Conservation (phyloP, 2,329 filamentous ascomycete species). For the Cladophialophora exuberans region DNA sequence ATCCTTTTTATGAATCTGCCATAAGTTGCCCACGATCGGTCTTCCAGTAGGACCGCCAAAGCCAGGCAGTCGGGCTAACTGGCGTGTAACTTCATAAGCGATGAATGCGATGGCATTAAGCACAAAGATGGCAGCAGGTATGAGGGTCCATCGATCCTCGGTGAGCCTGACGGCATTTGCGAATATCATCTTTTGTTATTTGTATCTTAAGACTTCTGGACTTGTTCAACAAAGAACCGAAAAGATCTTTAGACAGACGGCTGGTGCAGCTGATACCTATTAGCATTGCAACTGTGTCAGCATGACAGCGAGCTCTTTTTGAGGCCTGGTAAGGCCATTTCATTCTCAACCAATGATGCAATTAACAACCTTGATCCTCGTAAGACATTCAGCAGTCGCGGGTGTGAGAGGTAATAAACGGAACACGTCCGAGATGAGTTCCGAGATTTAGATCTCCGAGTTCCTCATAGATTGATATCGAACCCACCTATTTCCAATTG, state of each 20-base stretch:
- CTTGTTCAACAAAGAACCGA: neutral
- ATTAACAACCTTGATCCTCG: neutral
- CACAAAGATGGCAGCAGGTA: neutral
- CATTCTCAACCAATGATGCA: neutral
- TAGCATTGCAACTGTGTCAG: too few species aligned
- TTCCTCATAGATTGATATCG: neutral
- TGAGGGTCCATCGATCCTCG: neutral
- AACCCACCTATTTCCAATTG: too few species aligned
- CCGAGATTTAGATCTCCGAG: neutral
- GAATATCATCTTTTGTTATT: neutral
- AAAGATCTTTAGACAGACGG: too few species aligned
- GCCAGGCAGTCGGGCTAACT: conserved; percentile 47
- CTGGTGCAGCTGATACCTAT: too few species aligned
- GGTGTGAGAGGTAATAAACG: too few species aligned
- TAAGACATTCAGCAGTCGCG: too few species aligned
- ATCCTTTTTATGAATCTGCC: conserved; percentile 54
- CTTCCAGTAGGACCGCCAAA: conserved; percentile 54
- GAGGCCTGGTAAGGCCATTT: too few species aligned
- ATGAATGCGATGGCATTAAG: neutral
- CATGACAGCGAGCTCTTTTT: neutral
- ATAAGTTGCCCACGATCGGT: conserved; percentile 58
- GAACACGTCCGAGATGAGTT: neutral
- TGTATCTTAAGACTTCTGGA: neutral
- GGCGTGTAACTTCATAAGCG: conserved; percentile 35
- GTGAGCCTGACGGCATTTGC: neutral